A percentile compares a stretch with the other conserved stretches of the same genome.
Evolutionary conservation across 2,329 filamentous ascomycete species (phyloP).

Genomic region (Fusarium coffeatum): DNA sequence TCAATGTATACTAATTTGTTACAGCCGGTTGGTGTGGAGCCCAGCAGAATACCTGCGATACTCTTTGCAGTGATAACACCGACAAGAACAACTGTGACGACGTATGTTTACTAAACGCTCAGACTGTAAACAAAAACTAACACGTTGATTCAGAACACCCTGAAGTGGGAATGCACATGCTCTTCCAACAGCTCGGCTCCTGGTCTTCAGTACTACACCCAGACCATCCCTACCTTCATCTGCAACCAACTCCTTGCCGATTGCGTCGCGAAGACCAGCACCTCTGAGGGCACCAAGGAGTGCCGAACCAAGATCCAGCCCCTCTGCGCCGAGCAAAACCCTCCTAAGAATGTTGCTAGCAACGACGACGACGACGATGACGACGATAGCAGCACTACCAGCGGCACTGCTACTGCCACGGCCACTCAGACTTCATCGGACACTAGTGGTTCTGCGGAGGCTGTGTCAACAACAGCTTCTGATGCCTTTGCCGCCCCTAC

Average conservation of each 20-base stretch:
- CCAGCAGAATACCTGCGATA: slow-evolving; percentile 62
- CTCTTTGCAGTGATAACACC: slow-evolving; percentile 58
- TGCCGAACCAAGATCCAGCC: slow-evolving; percentile 62
- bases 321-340: slow-evolving; percentile 57
- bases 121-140: slow-evolving; percentile 5
- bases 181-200: slow-evolving; percentile 59
- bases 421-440: slow-evolving; percentile 29
- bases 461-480: slow-evolving; percentile 52
- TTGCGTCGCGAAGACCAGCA: slow-evolving; percentile 59
- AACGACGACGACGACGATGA: slow-evolving; percentile 33
- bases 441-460: slow-evolving; percentile 33
- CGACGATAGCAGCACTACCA: slow-evolving; percentile 46
- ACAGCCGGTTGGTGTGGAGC: slow-evolving; percentile 64
- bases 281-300: slow-evolving; percentile 56
- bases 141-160: slow-evolving; percentile 50
- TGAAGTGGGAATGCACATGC: slow-evolving; percentile 64
- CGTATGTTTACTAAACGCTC: slow-evolving; percentile 52
- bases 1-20: slow-evolving; percentile 21
- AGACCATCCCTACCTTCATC: slow-evolving; percentile 65
- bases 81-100: slow-evolving; percentile 58
- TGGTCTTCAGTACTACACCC: slow-evolving; percentile 64
- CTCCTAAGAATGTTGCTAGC: slow-evolving; percentile 51
- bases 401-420: slow-evolving; percentile 38
- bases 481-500: slow-evolving; percentile 54
- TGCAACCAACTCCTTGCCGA: slow-evolving; percentile 61